phyloP scores from a whole-genome alignment of 148 eudicot genomes.

The Cornus florida region DNA sequence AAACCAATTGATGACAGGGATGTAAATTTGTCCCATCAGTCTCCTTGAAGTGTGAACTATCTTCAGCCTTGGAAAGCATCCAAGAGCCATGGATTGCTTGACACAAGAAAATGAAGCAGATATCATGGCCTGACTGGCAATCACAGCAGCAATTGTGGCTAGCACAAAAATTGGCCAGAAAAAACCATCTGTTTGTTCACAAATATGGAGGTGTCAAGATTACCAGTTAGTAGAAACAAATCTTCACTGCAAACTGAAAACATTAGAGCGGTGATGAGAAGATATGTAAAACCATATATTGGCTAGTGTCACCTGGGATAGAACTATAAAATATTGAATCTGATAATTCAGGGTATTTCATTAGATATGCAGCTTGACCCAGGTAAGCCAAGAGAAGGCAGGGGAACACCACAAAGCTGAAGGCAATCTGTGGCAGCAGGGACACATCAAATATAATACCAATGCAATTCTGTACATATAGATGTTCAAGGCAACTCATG shows the following conservation, averaged over 20 bases:
- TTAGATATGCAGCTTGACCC: conserved; percentile 91
- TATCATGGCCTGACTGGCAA: conserved; percentile 99
- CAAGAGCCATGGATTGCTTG: conserved; percentile 90
- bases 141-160: conserved; percentile 89
- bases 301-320: conserved; percentile 63
- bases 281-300: not conserved
- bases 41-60: conserved; percentile 85
- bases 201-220: conserved; percentile 2
- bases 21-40: conserved; percentile 93
- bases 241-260: not conserved
- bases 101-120: conserved; percentile 91
- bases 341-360: conserved; percentile 53
- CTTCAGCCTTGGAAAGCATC: conserved; percentile 94
- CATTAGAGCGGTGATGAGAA: not conserved
- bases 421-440: conserved; percentile 67
- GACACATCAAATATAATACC: not conserved
- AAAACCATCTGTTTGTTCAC: conserved; percentile 47
- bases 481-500: conserved; percentile 6
- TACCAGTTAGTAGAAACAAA: not conserved
- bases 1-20: conserved; percentile 92
- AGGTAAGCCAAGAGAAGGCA: conserved; percentile 93
- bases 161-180: conserved; percentile 93
- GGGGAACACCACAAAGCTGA: conserved; percentile 83
- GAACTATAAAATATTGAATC: conserved; percentile 72
- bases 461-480: conserved; percentile 7